Base-by-base conservation (phyloP, 2,329 filamentous ascomycete genomes). In the Dactylellina parvicollis region DNA sequence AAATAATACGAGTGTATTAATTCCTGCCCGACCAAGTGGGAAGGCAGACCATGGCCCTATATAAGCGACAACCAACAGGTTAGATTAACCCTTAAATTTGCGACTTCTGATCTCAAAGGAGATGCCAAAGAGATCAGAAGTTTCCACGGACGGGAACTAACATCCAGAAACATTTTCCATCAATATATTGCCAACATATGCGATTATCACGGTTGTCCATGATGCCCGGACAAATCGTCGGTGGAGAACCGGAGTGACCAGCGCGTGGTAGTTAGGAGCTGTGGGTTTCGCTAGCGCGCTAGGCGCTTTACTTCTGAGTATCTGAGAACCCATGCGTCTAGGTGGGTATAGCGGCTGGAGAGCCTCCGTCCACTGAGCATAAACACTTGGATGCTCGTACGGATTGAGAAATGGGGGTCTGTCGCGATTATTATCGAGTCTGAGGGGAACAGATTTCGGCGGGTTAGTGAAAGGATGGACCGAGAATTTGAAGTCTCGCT, bases 171-270 rank as follows among this genome's bases (percentile, higher is more conserved):
- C 74, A 50, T 70, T 77, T 12, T 75, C 76, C 61, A 77, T 76
- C 34, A 78, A 47, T 40, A 77, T 76, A 54, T 76, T 73, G 50
- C 75, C 76, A 20, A 76, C 50, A 47, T 77, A 78, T 38, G 76
- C 76, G 32, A 76, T 67, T 28, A 52, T 67, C 32, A 76, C 60
- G 9, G 74, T 74, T 26, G 75, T 69, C 38, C 72, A 36, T 59
- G 76, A 78, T 42, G 76, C 75, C 34, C 75, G 59, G 18, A 75
- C 76, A 62, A 77, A 78, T 61, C 76, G 74, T 34, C 76, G 75
- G 34, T 78, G 77, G 3, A 78, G 54, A 20, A 78, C 71, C 20
- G 77, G 76, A 4, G 76, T 77, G 36, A 78, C 70, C 56, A 76
- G 76, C 1, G 76, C 75, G 56, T 77, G 77, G 54, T 78, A 77